These are phyloP conservation scores for Candida koratica DNA, from an alignment of 805 yeast genomes.

Conservation along the genomic window DNA sequence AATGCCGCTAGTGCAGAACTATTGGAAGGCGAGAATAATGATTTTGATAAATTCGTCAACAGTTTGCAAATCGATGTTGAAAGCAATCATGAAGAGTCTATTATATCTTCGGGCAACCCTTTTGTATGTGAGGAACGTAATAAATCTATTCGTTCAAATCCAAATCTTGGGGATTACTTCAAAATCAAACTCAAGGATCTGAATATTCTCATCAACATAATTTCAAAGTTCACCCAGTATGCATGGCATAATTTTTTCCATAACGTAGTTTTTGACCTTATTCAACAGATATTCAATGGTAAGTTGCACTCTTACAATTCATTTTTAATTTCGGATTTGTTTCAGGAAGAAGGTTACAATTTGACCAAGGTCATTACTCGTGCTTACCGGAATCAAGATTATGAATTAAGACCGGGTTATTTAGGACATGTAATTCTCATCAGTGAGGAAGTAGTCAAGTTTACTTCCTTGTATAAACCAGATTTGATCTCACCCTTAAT, in stretches of 20 bases:
- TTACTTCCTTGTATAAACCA: slow-evolving; percentile 58
- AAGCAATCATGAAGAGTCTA: slow-evolving; percentile 44
- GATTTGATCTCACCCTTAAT: slow-evolving; percentile 55
- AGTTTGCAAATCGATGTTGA: slow-evolving; percentile 28
- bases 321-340: slow-evolving; percentile 34
- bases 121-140: slow-evolving; percentile 38
- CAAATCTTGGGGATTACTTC: slow-evolving; percentile 83
- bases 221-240: slow-evolving; percentile 70
- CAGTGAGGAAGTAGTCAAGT: slow-evolving; percentile 94
- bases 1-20: slow-evolving; percentile 21
- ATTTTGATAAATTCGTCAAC: slow-evolving; percentile 22
- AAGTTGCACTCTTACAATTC: slow-evolving; percentile 83
- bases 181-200: slow-evolving; percentile 80
- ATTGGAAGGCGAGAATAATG: slow-evolving; percentile 17
- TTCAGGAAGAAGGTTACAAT: slow-evolving; percentile 19
- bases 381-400: slow-evolving; percentile 19
- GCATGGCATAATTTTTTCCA: slow-evolving; percentile 98
- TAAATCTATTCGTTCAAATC: slow-evolving; percentile 40
- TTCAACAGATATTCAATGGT: slow-evolving; percentile 93
- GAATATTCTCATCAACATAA: slow-evolving; percentile 61
- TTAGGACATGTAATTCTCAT: slow-evolving; percentile 96
- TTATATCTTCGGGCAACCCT: slow-evolving; percentile 41
- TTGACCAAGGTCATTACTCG: slow-evolving; percentile 27
- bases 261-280: slow-evolving; percentile 93
- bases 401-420: slow-evolving; percentile 74